A percentile compares a stretch with the other conserved stretches of the same genome.
Conservation (phyloP, 2,329 filamentous ascomycete species). For the Xylariaceae sp. region DNA sequence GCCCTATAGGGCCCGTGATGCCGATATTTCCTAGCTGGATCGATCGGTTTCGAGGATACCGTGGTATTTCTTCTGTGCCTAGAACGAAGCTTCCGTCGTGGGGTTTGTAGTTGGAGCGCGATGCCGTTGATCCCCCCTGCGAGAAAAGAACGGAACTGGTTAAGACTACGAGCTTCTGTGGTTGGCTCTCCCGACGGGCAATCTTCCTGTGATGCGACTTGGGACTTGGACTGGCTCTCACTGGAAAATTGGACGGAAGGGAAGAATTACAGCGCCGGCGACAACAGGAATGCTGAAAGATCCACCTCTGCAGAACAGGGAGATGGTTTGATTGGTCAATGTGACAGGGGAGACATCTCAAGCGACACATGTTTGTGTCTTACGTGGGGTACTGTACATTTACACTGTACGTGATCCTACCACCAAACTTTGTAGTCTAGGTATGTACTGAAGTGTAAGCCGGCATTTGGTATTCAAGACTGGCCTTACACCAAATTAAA, state of each 20-base stretch:
- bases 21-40: neutral
- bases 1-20: neutral
- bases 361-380: too few relatives aligned
- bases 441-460: too few relatives aligned
- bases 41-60: neutral
- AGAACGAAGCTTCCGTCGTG: too few relatives aligned
- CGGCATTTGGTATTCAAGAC: too few relatives aligned
- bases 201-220: neutral
- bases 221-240: neutral
- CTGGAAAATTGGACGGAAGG: constrained; percentile 23
- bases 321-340: too few relatives aligned
- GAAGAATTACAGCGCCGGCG: constrained; percentile 17
- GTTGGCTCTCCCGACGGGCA: neutral
- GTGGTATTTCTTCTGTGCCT: neutral
- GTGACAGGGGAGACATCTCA: too few relatives aligned
- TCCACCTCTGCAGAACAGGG: too few relatives aligned
- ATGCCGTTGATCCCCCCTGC: neutral
- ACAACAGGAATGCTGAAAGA: neutral
- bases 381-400: too few relatives aligned
- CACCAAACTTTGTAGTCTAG: too few relatives aligned
- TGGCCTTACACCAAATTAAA: too few relatives aligned
- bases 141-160: neutral
- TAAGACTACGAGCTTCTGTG: constrained; percentile 10
- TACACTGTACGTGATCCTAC: too few relatives aligned
- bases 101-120: neutral